Conservation (phyloP, 2,329 filamentous ascomycete genomes). For the Blastomyces percursus region DNA sequence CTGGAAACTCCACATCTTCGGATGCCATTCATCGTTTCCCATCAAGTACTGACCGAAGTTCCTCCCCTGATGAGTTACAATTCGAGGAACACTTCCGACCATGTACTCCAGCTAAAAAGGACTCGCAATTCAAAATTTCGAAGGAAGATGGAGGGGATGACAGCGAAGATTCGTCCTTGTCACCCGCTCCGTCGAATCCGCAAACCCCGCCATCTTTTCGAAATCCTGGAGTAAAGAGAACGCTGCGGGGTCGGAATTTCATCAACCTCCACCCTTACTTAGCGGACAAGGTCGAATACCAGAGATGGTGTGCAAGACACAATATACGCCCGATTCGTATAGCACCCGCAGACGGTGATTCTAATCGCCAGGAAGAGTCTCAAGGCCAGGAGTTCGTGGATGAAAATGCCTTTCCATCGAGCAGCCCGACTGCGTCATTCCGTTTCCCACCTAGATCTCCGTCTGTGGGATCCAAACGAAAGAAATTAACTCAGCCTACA, state of each 20-base stretch:
- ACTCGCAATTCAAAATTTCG: neutral
- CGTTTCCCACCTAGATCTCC: slow-evolving; percentile 23
- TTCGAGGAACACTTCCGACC: slow-evolving; percentile 18
- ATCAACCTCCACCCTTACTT: slow-evolving; percentile 41
- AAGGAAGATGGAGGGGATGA: slow-evolving; percentile 7
- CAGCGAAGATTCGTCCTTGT: slow-evolving; percentile 24
- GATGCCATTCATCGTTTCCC: neutral
- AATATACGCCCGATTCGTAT: slow-evolving; percentile 36
- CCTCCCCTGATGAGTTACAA: slow-evolving; percentile 30
- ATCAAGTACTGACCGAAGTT: neutral
- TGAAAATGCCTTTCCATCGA: slow-evolving; percentile 23
- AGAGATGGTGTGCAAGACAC: slow-evolving; percentile 29
- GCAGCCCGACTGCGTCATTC: slow-evolving; percentile 23
- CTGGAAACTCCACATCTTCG: neutral
- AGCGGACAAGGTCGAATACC: slow-evolving; percentile 37
- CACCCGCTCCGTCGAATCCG: slow-evolving; percentile 26
- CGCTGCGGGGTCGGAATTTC: slow-evolving; percentile 35
- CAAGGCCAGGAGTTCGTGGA: slow-evolving; percentile 26
- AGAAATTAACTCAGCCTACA: neutral
- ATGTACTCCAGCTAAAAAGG: slow-evolving; percentile 7
- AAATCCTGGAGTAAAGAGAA: slow-evolving; percentile 19
- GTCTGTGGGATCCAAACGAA: neutral
- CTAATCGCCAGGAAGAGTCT: slow-evolving; percentile 18
- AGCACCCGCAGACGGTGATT: slow-evolving; percentile 12
- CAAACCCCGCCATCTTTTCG: slow-evolving; percentile 12